Evolutionary conservation across 306 rosid genomes (phyloP), one percentile per base, ranked within the genome.

Genomic region (Carpinus viminea): DNA sequence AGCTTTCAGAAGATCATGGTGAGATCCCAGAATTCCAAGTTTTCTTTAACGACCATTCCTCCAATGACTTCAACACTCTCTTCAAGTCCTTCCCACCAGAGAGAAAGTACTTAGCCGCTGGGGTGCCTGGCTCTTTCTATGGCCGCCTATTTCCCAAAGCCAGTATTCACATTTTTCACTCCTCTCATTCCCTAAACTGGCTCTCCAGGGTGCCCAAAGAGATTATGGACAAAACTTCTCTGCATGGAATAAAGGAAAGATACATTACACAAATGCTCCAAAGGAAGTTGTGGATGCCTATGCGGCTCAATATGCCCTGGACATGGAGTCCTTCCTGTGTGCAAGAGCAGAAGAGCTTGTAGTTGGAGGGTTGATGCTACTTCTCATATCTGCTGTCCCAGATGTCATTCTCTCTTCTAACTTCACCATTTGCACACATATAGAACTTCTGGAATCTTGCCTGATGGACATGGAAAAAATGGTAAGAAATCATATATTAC

Each of bases 21-120:
- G 1, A 12, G 17, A 28, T 52, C 20, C 84, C 79, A 15, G 77
- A 80, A 18, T 73, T 80, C 7, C 70, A 24, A 9, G 79, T 77
- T 13, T 77, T 84, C 52, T 84, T 80, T 76, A 80, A 73, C 15
- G 80, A 80, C 54, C 87, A 60, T 8, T 20, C 17, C 7, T 68
- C 85, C 12, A 84, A 84, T 73, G 87, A 84, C 59, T 84, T 84
- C 87, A 76, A 76, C 82, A 76, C 79, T 50, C 84, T 84, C 80
- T 80, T 80, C 79, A 78, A 43, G 66, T 80, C 28, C 0, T 57
- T 84, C 65, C 87, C 87, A 5, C 65, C 62, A 0, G 54, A 74
- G 2, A 69, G 78, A 48, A 74, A 34, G 0, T 70, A 81, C 75
- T 73, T 59, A 52, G 87, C 78, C 4, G 54, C 75, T 3, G 85